phyloP scores from a whole-genome alignment of 192 early-diverging fungal genomes.

The Dissophora globulifera region DNA sequence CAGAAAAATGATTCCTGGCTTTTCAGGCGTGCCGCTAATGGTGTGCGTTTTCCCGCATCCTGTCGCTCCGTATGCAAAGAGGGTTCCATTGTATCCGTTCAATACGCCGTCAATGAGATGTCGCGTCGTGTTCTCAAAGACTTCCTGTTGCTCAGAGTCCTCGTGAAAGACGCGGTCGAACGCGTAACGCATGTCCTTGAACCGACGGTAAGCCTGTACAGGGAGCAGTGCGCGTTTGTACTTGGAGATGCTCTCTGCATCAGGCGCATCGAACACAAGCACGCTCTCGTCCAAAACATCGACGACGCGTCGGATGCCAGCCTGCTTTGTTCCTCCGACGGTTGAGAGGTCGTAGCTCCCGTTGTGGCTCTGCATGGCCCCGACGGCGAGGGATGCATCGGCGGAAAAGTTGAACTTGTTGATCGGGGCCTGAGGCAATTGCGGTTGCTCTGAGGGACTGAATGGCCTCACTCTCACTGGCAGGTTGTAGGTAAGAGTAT shows the following conservation, averaged over 20 bases:
- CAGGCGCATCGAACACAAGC: slow-evolving; percentile 79
- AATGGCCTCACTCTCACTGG: slow-evolving; percentile 73
- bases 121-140: slow-evolving; percentile 76
- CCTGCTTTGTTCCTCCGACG: background rate
- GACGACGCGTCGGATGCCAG: slow-evolving; percentile 58
- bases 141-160: slow-evolving; percentile 71
- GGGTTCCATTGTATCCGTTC: slow-evolving; percentile 86
- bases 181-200: slow-evolving; percentile 76
- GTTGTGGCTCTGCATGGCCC: slow-evolving; percentile 4
- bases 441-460: slow-evolving; percentile 59
- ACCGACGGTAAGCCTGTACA: slow-evolving; percentile 70
- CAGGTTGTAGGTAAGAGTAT: slow-evolving; percentile 16
- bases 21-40: slow-evolving; percentile 62
- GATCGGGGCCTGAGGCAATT: slow-evolving; percentile 46
- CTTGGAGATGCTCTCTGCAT: slow-evolving; percentile 55
- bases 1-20: slow-evolving; percentile 92
- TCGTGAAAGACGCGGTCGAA: slow-evolving; percentile 86
- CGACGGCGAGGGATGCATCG: slow-evolving; percentile 31
- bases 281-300: slow-evolving; percentile 76
- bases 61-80: slow-evolving; percentile 90
- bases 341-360: slow-evolving; percentile 6
- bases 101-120: slow-evolving; percentile 76
- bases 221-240: slow-evolving; percentile 55
- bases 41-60: slow-evolving; percentile 93
- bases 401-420: slow-evolving; percentile 60